Conservation (phyloP, 192 early-diverging fungal genomes). For the Pecoramyces ruminantium region DNA sequence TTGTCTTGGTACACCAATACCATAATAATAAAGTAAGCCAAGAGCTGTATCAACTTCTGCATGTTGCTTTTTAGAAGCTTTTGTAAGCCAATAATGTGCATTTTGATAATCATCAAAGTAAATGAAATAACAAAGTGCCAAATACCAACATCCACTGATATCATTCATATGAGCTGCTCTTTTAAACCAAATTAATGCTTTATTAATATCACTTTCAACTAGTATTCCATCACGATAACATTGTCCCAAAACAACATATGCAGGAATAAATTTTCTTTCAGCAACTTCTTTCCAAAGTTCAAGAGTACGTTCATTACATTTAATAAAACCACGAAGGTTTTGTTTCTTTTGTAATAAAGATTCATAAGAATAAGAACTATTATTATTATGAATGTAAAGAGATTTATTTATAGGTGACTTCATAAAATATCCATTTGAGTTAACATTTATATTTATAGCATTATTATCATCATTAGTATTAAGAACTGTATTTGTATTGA, state of each 20-base stretch:
- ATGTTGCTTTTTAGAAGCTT: background rate
- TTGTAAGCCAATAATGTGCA: background rate
- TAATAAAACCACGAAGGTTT: background rate
- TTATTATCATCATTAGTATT: no score
- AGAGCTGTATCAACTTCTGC: background rate
- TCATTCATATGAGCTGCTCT: background rate
- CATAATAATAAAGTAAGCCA: background rate
- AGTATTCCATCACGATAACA: background rate
- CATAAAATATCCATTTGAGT: no score
- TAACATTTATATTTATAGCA: no score
- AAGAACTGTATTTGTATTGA: no score
- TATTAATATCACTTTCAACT: background rate
- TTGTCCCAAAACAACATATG: background rate
- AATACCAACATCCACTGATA: background rate
- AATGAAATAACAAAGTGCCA: background rate
- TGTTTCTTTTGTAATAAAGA: background rate
- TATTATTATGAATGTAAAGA: background rate
- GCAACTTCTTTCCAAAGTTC: background rate
- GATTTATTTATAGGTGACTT: background rate
- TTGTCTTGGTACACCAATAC: background rate
- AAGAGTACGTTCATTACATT: background rate
- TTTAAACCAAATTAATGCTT: background rate
- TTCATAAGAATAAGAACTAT: background rate
- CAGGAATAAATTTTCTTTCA: background rate
- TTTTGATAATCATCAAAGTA: background rate